Evolutionary conservation across 2,329 filamentous ascomycete genomes (phyloP), one percentile per base, ranked within the genome.

Genomic region (Waltergamsia citrina): DNA sequence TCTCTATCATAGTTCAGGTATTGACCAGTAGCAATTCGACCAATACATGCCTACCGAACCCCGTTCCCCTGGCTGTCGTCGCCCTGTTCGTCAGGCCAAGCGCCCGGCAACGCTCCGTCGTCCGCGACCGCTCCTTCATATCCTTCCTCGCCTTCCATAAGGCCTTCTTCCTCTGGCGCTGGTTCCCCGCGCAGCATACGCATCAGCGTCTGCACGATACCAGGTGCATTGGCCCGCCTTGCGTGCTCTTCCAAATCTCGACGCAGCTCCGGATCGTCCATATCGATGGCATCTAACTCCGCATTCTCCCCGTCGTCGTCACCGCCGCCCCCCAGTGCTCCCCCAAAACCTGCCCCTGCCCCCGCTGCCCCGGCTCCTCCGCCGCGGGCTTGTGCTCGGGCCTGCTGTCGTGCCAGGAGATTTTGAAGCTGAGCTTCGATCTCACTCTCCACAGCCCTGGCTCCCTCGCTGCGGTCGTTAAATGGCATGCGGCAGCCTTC

Each of bases 401-500:
- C 47, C 19, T 38, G 41, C n/a, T 42, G 46, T 14, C 38, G 42
- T 7, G 35, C 48, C 15, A 55, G 35, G 19, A 57, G 29, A n/a
- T 51, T 44, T 10, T 47, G 46, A 42, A 59, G 38, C 14, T 45
- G 45, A 10, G 44, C 51, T 29, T 51, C 38, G n/a, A 49, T 38
- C 8, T 49, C 24, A 20, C 29, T 15, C 17, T 37, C 35, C 32
- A 38, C 16, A 3, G 32, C 36, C 5, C 32, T 12, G 7, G 28
- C 12, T n/a, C 36, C 28, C 14, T 47, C 41, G 15, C 40, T 43
- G 14, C 37, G 38, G 9, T 50, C 43, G 6, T 45, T 27, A 66
- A 66, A 73, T 1, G 66, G 67, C 25, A 60, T 19, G 15, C 29
- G 33, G 20, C 36, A 41, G 19, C 54, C 54, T 8, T 57, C 46